These are phyloP conservation scores for Diaporthe caulivora DNA, from an alignment of 2,329 filamentous ascomycete genomes.

Conservation along the genomic window DNA sequence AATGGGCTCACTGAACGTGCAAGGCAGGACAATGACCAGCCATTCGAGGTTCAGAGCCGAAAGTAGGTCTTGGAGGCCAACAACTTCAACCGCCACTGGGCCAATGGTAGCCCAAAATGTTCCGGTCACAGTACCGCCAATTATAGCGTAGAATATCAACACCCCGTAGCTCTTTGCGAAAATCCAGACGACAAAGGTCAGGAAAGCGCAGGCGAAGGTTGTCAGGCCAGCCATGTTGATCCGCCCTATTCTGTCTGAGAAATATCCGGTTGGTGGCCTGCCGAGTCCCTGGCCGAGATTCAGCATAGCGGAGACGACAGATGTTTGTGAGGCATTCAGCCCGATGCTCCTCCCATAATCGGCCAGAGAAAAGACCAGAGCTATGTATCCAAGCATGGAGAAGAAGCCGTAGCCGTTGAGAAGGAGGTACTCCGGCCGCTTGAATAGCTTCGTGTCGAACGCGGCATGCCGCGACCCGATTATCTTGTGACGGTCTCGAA, in stretches of 20 bases:
- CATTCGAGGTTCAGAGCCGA: slow-evolving; percentile 78
- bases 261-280: slow-evolving; percentile 78
- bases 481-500: slow-evolving; percentile 79
- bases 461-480: slow-evolving; percentile 75
- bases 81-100: slow-evolving; percentile 79
- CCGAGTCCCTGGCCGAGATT: slow-evolving; percentile 77
- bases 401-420: slow-evolving; percentile 78
- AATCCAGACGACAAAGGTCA: slow-evolving; percentile 80
- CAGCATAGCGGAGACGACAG: slow-evolving; percentile 77
- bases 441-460: slow-evolving; percentile 75
- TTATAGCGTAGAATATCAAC: slow-evolving; percentile 77
- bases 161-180: slow-evolving; percentile 74
- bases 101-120: slow-evolving; percentile 78
- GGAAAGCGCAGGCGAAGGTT: slow-evolving; percentile 73
- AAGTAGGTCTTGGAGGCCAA: slow-evolving; percentile 77
- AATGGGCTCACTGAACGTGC: slow-evolving; percentile 76
- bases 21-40: slow-evolving; percentile 77
- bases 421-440: slow-evolving; percentile 71
- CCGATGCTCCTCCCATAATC: slow-evolving; percentile 80
- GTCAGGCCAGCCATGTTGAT: slow-evolving; percentile 78
- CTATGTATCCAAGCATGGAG: slow-evolving; percentile 79
- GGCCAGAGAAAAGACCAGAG: slow-evolving; percentile 80
- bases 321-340: slow-evolving; percentile 74
- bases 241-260: slow-evolving; percentile 76
- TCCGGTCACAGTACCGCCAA: slow-evolving; percentile 74